Base-by-base conservation (phyloP, 2,329 filamentous ascomycete species). In the Chaetomium globosum region DNA sequence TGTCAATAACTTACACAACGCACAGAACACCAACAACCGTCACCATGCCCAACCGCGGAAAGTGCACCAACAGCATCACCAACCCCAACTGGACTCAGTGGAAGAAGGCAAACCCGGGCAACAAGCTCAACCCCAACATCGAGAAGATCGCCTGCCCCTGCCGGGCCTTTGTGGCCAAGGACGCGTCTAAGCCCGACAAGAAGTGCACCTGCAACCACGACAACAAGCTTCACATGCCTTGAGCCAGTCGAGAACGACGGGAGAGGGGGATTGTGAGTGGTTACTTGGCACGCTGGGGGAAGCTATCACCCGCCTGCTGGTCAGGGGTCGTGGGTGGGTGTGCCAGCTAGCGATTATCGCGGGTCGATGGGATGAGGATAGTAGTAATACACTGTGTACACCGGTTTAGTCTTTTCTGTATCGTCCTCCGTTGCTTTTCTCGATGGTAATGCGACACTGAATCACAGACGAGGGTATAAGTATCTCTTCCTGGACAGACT, bases 141-240 rank as follows among this genome's bases (percentile, higher is more conserved):
- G 2, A n/a, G 52, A 30, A 33, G 19, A 19, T 54, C 26, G 4
- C 52, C 28, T 54, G 52, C 52, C 3, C 23, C 13, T 31, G 28
- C 52, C 0, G 9, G 16, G 12, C 12, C 12, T 54, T 54, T 16
- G 26, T 16, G 9, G 52, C 52, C 52, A 54, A 54, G 52, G 52
- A 54, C 52, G 13, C 49, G 21, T 2, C 49, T 21, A 52, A 52
- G 49, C 49, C 49, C 21, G 49, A 52, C 49, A 52, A 31, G 26
- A 30, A 54, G 52, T 54, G 52, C 30, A 28, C 28, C 9, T 54
- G 52, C 52, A 54, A 54, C 52, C 28, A 54, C 30, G 52, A 54
- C 19, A 54, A 54, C 26, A 30, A 21, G 49, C 26, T 28, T 9
- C 49, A 52, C 26, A 52, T 52, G 49, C 16, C 39, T n/a, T 43